Percentiles rank a stretch among this genome's conserved stretches.
These are phyloP conservation scores for Striga hermonthica DNA, from an alignment of 305 asterid species.

Conservation along the genomic window DNA sequence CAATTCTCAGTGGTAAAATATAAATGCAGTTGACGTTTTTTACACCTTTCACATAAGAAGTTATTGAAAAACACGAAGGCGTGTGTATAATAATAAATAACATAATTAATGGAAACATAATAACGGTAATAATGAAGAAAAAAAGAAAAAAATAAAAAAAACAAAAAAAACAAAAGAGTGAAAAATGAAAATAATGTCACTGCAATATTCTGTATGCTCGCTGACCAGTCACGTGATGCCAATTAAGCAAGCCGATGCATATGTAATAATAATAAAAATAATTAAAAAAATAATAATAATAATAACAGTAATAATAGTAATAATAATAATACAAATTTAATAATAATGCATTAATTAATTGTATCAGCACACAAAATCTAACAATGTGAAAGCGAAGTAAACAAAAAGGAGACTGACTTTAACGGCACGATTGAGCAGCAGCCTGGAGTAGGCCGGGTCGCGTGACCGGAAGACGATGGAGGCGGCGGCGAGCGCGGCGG, in stretches of 20 bases:
- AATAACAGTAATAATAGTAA: too few relatives aligned
- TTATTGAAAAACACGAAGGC: conserved; percentile 6
- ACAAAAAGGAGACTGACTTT: conserved; percentile 41
- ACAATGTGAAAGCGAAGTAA: neutral
- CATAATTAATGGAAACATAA: too few relatives aligned
- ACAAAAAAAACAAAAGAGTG: neutral
- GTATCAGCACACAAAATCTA: neutral
- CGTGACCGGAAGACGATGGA: conserved; percentile 73
- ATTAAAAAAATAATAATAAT: too few relatives aligned
- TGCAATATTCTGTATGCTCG: conserved; percentile 18
- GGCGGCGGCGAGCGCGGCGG: conserved; percentile 87
- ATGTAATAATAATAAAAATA: too few relatives aligned
- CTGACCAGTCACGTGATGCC: conserved; percentile 33
- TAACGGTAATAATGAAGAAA: too few relatives aligned
- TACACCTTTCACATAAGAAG: too few relatives aligned
- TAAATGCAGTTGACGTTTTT: too few relatives aligned
- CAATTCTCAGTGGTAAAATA: neutral
- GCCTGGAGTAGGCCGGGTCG: conserved; percentile 59
- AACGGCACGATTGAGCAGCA: conserved; percentile 68
- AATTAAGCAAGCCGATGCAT: neutral
- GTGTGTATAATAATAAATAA: neutral
- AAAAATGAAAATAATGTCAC: neutral
- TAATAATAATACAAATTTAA: too few relatives aligned
- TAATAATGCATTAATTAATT: too few relatives aligned
- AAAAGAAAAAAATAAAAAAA: neutral